These are phyloP conservation scores for Globisporangium yorkense DNA, from an alignment of 352 stramenopile species.

Conservation along the genomic window DNA sequence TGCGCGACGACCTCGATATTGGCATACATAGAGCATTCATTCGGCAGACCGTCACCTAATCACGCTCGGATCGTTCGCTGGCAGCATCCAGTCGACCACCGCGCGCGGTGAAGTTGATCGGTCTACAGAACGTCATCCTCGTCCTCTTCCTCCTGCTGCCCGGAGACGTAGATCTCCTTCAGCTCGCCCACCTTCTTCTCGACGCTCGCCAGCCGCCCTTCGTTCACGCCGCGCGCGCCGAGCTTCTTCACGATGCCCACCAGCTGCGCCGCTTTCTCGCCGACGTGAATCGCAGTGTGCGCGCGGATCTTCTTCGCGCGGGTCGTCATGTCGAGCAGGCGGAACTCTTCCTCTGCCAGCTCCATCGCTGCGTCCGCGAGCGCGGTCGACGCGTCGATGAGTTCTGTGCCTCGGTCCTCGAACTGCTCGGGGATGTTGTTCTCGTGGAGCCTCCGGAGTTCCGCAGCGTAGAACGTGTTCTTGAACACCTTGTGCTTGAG, in stretches of 20 bases:
- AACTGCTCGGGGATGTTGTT: constrained; percentile 68
- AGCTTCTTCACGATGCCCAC: constrained; percentile 85
- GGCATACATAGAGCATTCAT: constrained; percentile 7
- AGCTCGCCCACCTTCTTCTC: constrained; percentile 35
- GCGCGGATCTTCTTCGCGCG: constrained; percentile 80
- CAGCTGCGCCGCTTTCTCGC: constrained; percentile 68
- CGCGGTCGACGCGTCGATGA: constrained; percentile 53
- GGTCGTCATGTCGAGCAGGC: constrained; percentile 50
- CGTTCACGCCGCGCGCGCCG: constrained; percentile 50
- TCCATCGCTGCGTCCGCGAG: constrained; percentile 68
- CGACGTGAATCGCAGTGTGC: constrained; percentile 55
- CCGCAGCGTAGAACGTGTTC: constrained; percentile 46
- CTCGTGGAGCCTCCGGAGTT: constrained; percentile 50
- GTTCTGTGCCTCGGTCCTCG: constrained; percentile 50
- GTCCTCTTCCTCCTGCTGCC: constrained; percentile 72
- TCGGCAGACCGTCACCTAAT: not conserved
- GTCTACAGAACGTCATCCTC: constrained; percentile 85
- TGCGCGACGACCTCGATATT: constrained; percentile 11
- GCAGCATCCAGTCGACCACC: not conserved
- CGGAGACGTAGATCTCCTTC: constrained; percentile 55
- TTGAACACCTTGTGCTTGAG: constrained; percentile 89
- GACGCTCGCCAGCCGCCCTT: constrained; percentile 32
- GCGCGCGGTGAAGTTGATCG: not conserved
- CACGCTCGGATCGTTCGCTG: too few relatives aligned
- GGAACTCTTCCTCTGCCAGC: constrained; percentile 76